Evolutionary conservation across 192 early-diverging fungal species (phyloP).

Genomic region (Rhizophagus clarus): DNA sequence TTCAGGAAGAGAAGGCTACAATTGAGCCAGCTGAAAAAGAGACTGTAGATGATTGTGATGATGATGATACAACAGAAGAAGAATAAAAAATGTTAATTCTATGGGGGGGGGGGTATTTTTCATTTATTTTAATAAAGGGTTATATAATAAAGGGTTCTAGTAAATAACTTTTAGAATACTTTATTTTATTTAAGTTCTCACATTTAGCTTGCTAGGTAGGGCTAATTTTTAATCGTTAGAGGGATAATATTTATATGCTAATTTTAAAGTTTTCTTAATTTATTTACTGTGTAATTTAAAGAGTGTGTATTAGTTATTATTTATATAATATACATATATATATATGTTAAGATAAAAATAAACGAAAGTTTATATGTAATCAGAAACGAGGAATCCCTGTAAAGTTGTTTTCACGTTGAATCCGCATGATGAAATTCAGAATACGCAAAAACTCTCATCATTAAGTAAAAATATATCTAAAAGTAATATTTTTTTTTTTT

Average conservation of each 20-base stretch:
- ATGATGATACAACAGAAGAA: not conserved
- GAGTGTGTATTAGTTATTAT: not conserved
- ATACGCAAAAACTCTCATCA: constrained; percentile 4
- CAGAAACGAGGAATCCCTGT: constrained; percentile 19
- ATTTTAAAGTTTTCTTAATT: too few species aligned
- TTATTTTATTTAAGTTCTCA: too few species aligned
- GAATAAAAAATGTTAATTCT: not conserved
- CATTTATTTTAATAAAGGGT: not conserved
- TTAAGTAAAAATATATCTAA: not conserved
- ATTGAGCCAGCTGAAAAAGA: not conserved
- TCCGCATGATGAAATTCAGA: constrained; percentile 5
- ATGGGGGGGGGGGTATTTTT: too few species aligned
- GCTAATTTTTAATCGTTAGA: too few species aligned
- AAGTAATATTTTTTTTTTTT: not conserved
- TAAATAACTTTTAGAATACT: too few species aligned
- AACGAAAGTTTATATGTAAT: not conserved
- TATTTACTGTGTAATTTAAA: not conserved
- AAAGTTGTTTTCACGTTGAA: not conserved
- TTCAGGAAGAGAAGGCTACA: constrained; percentile 7
- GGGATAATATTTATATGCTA: too few species aligned
- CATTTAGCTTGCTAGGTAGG: too few species aligned
- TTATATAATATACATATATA: not conserved
- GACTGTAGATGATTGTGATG: not conserved
- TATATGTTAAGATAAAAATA: not conserved
- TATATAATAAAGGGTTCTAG: too few species aligned